Evolutionary conservation across 2,329 filamentous ascomycete species (phyloP), one percentile per base, ranked within the genome.

Genomic region (Aciculosporium take): DNA sequence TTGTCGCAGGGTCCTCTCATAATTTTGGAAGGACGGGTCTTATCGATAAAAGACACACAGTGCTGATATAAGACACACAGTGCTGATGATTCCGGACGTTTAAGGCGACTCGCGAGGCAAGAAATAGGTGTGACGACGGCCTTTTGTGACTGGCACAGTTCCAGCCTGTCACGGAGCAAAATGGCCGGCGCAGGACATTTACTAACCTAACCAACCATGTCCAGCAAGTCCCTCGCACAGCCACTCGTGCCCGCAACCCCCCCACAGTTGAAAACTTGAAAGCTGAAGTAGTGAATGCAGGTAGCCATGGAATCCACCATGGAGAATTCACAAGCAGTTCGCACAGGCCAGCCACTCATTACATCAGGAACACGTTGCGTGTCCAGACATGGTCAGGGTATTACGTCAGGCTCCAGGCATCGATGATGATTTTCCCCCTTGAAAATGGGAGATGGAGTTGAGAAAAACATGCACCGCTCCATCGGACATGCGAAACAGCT

Each of bases 321-420:
- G 10, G 12, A 28, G 10, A 28, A 12, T 29, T 29, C n/a, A 13
- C 27, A n/a, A n/a, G n/a, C 27, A 2, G 24, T 25, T 25, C 24
- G 10, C 9, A 7, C 28, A 12, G 28, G 15, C 13, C 13, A 9
- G 20, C 20, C 20, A 30, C 37, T 13, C 15, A 34, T 40, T 28
- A 40, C 38, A 40, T 40, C 38, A 40, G 38, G 23, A 34, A 40
- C 30, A 40, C 38, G 30, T 40, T 30, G 37, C 13, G 23, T 33
- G 23, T 27, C 10, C 30, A 33, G 5, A 6, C 7, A 6, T 32
- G 13, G 13, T 10, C n/a, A 17, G 27, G 13, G 6, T 8, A 27
- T 27, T 28, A 34, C 38, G 38, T 40, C 30, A 28, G 23, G n/a
- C 8, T 5, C n/a, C 4, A 12, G 24, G 12, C 15, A 34, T 34